Conservation (phyloP, 116 monocot species). For the Papilionanthe hybrid region DNA sequence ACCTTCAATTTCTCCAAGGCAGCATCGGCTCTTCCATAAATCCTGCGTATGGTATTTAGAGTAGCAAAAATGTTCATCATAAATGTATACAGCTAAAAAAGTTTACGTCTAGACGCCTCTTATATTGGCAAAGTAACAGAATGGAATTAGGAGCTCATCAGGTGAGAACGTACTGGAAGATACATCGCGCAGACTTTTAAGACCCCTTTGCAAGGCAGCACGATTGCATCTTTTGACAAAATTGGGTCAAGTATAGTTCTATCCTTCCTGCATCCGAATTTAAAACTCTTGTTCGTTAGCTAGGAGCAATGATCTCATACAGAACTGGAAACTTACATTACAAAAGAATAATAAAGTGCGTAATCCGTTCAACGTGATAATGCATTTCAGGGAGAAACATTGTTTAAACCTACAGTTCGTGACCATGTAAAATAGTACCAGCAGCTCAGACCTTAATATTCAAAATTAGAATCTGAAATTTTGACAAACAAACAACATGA, state of each 20-base stretch:
- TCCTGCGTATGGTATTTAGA: conserved; percentile 40
- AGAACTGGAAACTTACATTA: not conserved
- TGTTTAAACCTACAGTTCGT: not conserved
- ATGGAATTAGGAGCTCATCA: not conserved
- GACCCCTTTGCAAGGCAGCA: conserved; percentile 85
- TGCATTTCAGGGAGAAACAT: not conserved
- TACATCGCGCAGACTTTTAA: conserved; percentile 82
- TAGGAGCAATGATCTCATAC: not conserved
- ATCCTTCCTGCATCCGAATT: conserved; percentile 63
- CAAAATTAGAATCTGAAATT: too few species aligned
- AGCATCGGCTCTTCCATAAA: conserved; percentile 76
- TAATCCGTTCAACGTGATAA: not conserved
- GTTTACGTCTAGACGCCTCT: not conserved
- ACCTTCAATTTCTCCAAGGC: conserved; percentile 66
- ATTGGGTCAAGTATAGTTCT: conserved; percentile 60
- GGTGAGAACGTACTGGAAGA: conserved; percentile 71
- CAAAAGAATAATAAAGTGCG: not conserved
- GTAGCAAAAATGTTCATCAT: too few species aligned
- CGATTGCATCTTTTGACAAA: conserved; percentile 59
- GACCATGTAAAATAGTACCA: not conserved
- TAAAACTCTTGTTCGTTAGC: conserved; percentile 4
- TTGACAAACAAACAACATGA: not conserved
- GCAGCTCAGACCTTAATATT: not conserved
- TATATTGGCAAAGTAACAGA: conserved; percentile 4
- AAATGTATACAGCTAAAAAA: not conserved